Conservation (phyloP, 208 protist genomes). For the Leishmania guyanensis region DNA sequence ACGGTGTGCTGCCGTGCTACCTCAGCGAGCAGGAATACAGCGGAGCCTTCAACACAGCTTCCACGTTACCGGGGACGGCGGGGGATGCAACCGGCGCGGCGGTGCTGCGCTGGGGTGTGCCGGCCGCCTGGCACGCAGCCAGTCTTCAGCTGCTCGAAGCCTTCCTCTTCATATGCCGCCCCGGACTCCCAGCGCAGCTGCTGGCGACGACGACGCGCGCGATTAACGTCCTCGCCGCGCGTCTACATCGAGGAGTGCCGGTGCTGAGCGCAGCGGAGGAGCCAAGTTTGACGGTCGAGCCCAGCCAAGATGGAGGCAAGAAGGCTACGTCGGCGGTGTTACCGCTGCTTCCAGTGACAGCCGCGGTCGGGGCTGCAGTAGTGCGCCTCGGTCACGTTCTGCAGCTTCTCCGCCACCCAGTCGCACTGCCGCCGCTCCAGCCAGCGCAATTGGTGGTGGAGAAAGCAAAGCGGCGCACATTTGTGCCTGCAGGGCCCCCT, state of each 20-base stretch:
- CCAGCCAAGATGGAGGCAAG: slow-evolving; percentile 5
- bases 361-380: slow-evolving; percentile 31
- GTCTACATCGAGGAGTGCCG: slow-evolving; percentile 39
- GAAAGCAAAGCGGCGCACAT: slow-evolving; percentile 40
- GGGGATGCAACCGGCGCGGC: not conserved
- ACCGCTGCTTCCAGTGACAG: slow-evolving; percentile 23
- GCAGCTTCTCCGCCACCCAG: slow-evolving; percentile 45
- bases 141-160: slow-evolving; percentile 37
- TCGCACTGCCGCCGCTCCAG: slow-evolving; percentile 52
- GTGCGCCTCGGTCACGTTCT: slow-evolving; percentile 41
- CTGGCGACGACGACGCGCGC: slow-evolving; percentile 22
- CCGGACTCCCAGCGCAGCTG: slow-evolving; percentile 31
- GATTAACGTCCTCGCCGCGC: slow-evolving; percentile 17
- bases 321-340: not conserved
- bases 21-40: slow-evolving; percentile 14
- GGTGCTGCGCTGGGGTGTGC: slow-evolving; percentile 34
- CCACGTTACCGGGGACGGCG: slow-evolving; percentile 1
- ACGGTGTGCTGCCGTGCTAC: slow-evolving; percentile 48
- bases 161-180: slow-evolving; percentile 26
- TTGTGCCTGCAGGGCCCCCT: not conserved
- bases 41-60: slow-evolving; percentile 14
- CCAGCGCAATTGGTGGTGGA: slow-evolving; percentile 50
- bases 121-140: slow-evolving; percentile 32
- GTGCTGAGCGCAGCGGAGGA: not conserved
- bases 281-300: not conserved